These are phyloP conservation scores for Claviceps humidiphila DNA, from an alignment of 2,329 filamentous ascomycete genomes.

Conservation along the genomic window DNA sequence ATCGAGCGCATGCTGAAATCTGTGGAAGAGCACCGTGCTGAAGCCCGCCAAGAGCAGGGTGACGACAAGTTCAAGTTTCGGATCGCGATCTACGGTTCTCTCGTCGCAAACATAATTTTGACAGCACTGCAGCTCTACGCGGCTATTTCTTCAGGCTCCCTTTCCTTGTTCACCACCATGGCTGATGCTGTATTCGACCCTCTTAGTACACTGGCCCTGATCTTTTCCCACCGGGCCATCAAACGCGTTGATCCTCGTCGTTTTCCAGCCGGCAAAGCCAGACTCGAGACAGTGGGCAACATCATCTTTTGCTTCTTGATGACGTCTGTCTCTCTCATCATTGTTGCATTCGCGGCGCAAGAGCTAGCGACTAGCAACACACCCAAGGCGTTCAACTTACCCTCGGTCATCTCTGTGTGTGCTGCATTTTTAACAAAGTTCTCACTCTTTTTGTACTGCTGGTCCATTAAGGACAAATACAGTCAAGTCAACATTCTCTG, in stretches of 20 bases:
- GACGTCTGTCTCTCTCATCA: slow-evolving; percentile 79
- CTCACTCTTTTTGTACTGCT: slow-evolving; percentile 78
- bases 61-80: slow-evolving; percentile 69
- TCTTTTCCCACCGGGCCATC: slow-evolving; percentile 78
- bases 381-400: slow-evolving; percentile 59
- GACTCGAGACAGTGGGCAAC: slow-evolving; percentile 90
- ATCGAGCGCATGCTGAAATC: slow-evolving; percentile 86
- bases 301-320: slow-evolving; percentile 95
- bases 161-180: slow-evolving; percentile 96
- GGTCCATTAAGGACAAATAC: slow-evolving; percentile 79
- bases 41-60: slow-evolving; percentile 65
- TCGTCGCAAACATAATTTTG: slow-evolving; percentile 69
- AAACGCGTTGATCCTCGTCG: slow-evolving; percentile 71
- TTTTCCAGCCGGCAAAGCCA: slow-evolving; percentile 85
- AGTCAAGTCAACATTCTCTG: slow-evolving; percentile 84
- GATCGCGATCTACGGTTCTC: slow-evolving; percentile 53
- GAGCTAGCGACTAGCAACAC: slow-evolving; percentile 47
- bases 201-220: slow-evolving; percentile 73
- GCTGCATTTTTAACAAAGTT: slow-evolving; percentile 81
- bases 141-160: slow-evolving; percentile 72
- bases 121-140: slow-evolving; percentile 78
- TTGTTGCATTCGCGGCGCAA: slow-evolving; percentile 75
- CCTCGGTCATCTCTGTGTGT: slow-evolving; percentile 72
- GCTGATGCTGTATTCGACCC: slow-evolving; percentile 92
- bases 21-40: slow-evolving; percentile 77